phyloP scores from a whole-genome alignment of 371 early-diverging fungal species.

The Lichtheimia corymbifera region DNA sequence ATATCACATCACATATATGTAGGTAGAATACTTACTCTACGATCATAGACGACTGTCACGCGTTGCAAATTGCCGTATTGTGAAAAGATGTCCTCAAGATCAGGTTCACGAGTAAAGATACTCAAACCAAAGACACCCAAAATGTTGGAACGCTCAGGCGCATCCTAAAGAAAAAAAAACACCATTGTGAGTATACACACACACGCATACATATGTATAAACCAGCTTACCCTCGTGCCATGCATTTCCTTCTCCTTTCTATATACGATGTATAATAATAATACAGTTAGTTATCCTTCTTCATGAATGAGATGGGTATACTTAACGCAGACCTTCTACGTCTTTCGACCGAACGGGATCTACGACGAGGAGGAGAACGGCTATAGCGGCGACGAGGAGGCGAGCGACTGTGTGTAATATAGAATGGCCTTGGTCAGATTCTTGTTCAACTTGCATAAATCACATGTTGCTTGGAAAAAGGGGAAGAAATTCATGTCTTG shows the following conservation, averaged over 20 bases:
- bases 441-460: constrained; percentile 9
- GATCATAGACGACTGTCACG: constrained; percentile 63
- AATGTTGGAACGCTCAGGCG: constrained; percentile 56
- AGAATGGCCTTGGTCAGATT: constrained; percentile 2
- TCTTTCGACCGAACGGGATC: constrained; percentile 18
- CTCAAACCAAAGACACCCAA: constrained; percentile 85
- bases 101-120: constrained; percentile 65
- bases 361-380: constrained; percentile 27
- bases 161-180: constrained; percentile 22
- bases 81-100: constrained; percentile 70
- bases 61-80: constrained; percentile 64
- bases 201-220: neutral
- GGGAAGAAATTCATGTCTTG: constrained; percentile 5
- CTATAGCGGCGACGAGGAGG: constrained; percentile 37
- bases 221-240: constrained; percentile 40
- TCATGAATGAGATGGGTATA: neutral
- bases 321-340: constrained; percentile 13
- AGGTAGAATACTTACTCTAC: constrained; percentile 40
- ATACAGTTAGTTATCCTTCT: neutral
- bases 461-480: constrained; percentile 5
- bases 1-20: neutral
- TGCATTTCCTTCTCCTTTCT: constrained; percentile 45
- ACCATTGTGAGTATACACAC: neutral
- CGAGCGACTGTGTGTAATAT: constrained; percentile 9
- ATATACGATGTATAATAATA: neutral